A percentile compares a stretch with the other conserved stretches of the same genome.
phyloP scores from a whole-genome alignment of 352 stramenopile species.

The Pythium vanterpoolii region DNA sequence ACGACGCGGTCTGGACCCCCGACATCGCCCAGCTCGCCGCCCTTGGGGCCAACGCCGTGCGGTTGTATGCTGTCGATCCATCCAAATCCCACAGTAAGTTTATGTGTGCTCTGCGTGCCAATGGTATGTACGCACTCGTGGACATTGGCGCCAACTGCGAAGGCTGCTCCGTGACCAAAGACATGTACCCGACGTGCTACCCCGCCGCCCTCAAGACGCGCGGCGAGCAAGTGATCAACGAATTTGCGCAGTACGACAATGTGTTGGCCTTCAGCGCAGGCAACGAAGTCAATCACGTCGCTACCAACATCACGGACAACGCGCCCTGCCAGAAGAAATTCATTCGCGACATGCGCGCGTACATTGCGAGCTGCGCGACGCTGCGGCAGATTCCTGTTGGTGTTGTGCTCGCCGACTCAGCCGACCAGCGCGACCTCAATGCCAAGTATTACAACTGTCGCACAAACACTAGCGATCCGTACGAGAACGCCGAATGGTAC shows the following conservation, averaged over 20 bases:
- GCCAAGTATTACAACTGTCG: constrained; percentile 87
- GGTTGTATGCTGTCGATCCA: constrained; percentile 82
- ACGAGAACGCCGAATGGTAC: constrained; percentile 84
- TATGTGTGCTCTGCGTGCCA: constrained; percentile 74
- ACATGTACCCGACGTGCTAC: constrained; percentile 56
- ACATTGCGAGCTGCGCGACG: constrained; percentile 46
- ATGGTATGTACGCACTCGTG: constrained; percentile 78
- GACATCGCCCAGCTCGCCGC: constrained; percentile 65
- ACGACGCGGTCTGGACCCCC: constrained; percentile 55
- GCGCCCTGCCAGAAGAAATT: constrained; percentile 90
- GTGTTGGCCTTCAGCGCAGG: constrained; percentile 71
- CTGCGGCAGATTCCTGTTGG: constrained; percentile 80
- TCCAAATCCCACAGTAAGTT: constrained; percentile 82
- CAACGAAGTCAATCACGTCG: constrained; percentile 83
- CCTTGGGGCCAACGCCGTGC: constrained; percentile 72
- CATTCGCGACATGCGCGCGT: constrained; percentile 76
- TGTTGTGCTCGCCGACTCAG: constrained; percentile 63
- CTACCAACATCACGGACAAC: constrained; percentile 38
- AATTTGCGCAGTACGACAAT: constrained; percentile 87
- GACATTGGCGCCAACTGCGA: constrained; percentile 57
- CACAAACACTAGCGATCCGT: constrained; percentile 55
- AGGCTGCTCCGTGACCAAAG: constrained; percentile 52
- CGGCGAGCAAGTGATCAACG: constrained; percentile 70
- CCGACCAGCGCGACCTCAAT: constrained; percentile 51
- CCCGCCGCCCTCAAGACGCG: constrained; percentile 52